These are phyloP conservation scores for Pichia gijzeniarum DNA, from an alignment of 805 yeast genomes.

Conservation along the genomic window DNA sequence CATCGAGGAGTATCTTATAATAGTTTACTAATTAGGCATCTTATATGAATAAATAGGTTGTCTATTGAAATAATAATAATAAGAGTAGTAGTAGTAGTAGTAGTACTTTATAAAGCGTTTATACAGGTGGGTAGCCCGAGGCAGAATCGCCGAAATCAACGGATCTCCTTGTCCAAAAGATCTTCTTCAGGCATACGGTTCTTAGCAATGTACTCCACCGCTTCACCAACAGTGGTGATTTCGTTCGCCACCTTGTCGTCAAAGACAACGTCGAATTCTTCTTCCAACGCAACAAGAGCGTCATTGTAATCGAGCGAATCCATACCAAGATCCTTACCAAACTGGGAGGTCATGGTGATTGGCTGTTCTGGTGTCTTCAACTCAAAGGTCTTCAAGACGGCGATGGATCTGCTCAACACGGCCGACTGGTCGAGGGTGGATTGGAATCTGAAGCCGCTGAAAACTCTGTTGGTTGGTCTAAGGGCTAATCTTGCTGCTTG, in stretches of 20 bases:
- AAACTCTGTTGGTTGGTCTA: slow-evolving; percentile 4
- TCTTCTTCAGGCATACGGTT: slow-evolving; percentile 32
- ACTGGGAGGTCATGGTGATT: slow-evolving; percentile 38
- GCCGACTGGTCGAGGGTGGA: slow-evolving; percentile 58
- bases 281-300: slow-evolving; percentile 93
- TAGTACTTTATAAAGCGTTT: background rate
- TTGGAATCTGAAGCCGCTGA: slow-evolving; percentile 17
- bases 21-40: no score
- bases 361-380: slow-evolving; percentile 23
- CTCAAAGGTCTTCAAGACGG: slow-evolving; percentile 59
- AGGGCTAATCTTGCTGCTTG: slow-evolving; percentile 19
- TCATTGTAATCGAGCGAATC: slow-evolving; percentile 95
- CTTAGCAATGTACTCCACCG: slow-evolving; percentile 45
- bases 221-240: slow-evolving; percentile 55
- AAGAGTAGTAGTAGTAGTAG: no score
- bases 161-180: slow-evolving; percentile 31
- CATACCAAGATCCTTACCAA: slow-evolving; percentile 69
- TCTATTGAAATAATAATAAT: no score
- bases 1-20: no score
- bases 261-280: slow-evolving; percentile 54
- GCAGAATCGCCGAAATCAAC: slow-evolving; percentile 19
- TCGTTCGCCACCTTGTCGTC: slow-evolving; percentile 46
- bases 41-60: no score
- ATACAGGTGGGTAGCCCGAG: background rate
- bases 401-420: slow-evolving; percentile 73